Conservation (phyloP, 345 rosid species). For the Hirschfeldia incana region DNA sequence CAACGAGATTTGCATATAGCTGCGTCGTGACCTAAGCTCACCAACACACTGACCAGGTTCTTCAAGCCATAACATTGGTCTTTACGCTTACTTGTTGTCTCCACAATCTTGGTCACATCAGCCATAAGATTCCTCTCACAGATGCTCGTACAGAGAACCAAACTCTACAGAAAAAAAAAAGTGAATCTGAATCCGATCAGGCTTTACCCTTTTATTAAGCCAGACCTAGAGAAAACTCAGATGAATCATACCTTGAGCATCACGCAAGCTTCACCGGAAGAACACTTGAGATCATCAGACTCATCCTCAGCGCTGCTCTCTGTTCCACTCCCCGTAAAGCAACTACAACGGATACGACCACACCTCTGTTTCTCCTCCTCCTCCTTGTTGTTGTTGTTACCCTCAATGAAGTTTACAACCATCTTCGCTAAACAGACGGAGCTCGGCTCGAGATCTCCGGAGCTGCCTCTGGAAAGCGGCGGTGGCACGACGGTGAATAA, state of each 20-base stretch:
- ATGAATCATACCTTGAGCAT: constrained; percentile 56
- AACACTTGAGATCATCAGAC: constrained; percentile 40
- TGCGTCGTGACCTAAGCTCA: constrained; percentile 69
- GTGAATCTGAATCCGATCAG: background rate
- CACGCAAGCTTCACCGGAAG: constrained; percentile 50
- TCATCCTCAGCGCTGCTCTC: constrained; percentile 84
- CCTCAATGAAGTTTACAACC: constrained; percentile 84
- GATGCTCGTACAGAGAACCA: constrained; percentile 60
- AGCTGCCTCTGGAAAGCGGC: constrained; percentile 43
- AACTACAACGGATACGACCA: constrained; percentile 60
- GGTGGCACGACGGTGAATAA: constrained; percentile 6
- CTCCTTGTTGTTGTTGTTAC: constrained; percentile 1
- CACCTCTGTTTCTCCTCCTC: constrained; percentile 46
- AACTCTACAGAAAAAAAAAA: constrained; percentile 42
- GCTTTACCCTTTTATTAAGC: background rate
- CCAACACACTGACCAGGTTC: constrained; percentile 53
- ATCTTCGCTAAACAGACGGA: constrained; percentile 68
- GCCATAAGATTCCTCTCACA: constrained; percentile 65
- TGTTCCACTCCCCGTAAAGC: constrained; percentile 57
- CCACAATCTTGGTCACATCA: constrained; percentile 67
- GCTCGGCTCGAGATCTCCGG: constrained; percentile 72
- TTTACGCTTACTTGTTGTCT: constrained; percentile 63
- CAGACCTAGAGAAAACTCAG: background rate
- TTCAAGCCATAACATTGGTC: constrained; percentile 54
- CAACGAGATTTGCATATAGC: constrained; percentile 83